Percentiles rank a stretch among this genome's conserved stretches.
phyloP scores from a whole-genome alignment of 2,329 filamentous ascomycete genomes.

The Fusarium gaditjirri region DNA sequence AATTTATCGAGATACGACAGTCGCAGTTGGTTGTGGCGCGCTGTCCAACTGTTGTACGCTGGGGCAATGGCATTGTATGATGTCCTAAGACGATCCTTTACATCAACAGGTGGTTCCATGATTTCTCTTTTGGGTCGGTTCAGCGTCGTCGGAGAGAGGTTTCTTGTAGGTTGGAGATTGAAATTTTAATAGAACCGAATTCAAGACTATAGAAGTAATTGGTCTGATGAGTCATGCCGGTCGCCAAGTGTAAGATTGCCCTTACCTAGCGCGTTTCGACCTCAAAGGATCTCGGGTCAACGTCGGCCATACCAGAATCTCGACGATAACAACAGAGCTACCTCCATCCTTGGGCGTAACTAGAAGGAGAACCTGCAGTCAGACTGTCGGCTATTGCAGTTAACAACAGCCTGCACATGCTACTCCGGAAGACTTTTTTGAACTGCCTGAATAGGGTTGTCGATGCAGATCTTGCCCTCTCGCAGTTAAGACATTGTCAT shows the following conservation, averaged over 20 bases:
- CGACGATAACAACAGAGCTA: background rate
- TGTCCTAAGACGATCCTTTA: constrained; percentile 4
- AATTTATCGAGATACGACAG: background rate
- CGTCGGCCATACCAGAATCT: background rate
- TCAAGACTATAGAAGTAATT: background rate
- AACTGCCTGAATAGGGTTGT: background rate
- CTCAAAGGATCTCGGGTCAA: background rate
- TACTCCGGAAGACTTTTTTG: background rate
- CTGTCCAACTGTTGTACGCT: constrained; percentile 29
- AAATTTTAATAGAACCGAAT: no score
- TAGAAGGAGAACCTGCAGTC: accelerated
- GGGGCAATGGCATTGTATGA: constrained; percentile 15
- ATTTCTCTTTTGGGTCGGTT: accelerated
- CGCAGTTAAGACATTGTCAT: background rate
- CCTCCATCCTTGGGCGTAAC: accelerated
- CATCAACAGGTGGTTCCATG: background rate
- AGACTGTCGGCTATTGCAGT: background rate
- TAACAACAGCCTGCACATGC: background rate
- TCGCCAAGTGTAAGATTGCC: background rate
- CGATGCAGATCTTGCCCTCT: background rate
- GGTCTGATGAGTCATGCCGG: background rate
- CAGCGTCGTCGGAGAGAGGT: background rate
- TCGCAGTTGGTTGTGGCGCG: constrained; percentile 2
- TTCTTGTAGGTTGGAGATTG: accelerated
- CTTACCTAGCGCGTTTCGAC: background rate